Evolutionary conservation across 129 eudicot genomes (phyloP).

Genomic region (Oenanthe sinensis): DNA sequence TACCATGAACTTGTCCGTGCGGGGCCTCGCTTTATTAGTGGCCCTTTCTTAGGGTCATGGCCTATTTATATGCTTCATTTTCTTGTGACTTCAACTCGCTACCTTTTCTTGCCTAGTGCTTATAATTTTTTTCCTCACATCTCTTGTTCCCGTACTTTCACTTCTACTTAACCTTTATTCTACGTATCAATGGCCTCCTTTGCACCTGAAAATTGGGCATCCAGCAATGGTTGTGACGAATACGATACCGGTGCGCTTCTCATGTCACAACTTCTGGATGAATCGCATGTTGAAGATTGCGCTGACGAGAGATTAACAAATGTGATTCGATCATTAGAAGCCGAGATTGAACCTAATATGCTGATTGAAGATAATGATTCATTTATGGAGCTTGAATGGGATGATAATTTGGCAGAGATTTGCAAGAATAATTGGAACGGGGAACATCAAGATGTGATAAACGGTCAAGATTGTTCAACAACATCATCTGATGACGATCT

Average conservation of each 20-base stretch:
- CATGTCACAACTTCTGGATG: slow-evolving; percentile 55
- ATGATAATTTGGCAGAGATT: slow-evolving; percentile 16
- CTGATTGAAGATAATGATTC: slow-evolving; percentile 20
- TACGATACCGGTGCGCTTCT: slow-evolving; percentile 28
- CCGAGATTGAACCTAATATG: slow-evolving; percentile 37
- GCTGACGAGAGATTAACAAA: slow-evolving; percentile 42
- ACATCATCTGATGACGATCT: background rate
- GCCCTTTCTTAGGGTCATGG: background rate
- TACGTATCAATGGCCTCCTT: slow-evolving; percentile 35
- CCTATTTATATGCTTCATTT: slow-evolving; percentile 2
- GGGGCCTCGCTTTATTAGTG: background rate
- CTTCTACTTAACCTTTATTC: too few species aligned
- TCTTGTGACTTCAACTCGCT: slow-evolving; percentile 1
- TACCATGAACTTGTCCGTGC: background rate
- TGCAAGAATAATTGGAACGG: background rate
- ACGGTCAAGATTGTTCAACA: slow-evolving; percentile 10
- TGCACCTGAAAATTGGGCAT: slow-evolving; percentile 32
- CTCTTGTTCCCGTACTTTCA: background rate
- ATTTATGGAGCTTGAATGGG: slow-evolving; percentile 27
- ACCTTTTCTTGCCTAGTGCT: background rate
- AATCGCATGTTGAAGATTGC: slow-evolving; percentile 45
- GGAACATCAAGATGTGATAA: background rate
- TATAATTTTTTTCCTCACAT: background rate
- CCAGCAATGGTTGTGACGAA: slow-evolving; percentile 16
- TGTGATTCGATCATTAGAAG: slow-evolving; percentile 58